Evolutionary conservation across 305 asterid genomes (phyloP), one percentile per base, ranked within the genome.

Genomic region (Rubia peregrina): DNA sequence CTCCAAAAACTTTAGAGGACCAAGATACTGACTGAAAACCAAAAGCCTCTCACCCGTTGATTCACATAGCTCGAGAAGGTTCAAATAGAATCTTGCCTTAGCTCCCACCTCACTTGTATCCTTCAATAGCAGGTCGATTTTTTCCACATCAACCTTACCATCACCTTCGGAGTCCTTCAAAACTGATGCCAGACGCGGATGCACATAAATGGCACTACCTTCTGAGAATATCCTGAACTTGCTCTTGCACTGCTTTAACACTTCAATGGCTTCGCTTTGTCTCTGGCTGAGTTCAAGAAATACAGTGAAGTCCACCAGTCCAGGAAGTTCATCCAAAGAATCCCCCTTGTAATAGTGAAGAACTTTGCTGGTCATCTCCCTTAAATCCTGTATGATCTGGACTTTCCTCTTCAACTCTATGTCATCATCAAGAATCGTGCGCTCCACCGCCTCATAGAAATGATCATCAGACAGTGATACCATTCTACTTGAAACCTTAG

Each of bases 301-400:
- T 46, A 94, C 87, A 38, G 41, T 38, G 41, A 38, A 38, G 41
- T 38, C 41, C 41, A 38, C 41, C 41, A 38, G 7, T 6, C 99
- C 99, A 1, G 99, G 99, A 55, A 94, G 90, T 76, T 94, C 99
- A 62, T 94, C 99, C 56, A 94, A 77, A 80, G 86, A 89, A 75
- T 94, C 99, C 48, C 99, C 99, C 82, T 77, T 88, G 85, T 89
- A 94, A 74, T 89, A 94, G 67, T 94, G 99, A 82, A 94, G 79
- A 69, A 94, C 95, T 60, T 79, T 87, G 40, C 75, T 86, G 0
- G 99, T 94, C 96, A 94, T 91, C 78, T 86, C 96, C 10, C 98
- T 83, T 73, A 94, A 79, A 79, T 92, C 99, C 71, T 88, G 89
- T 67, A 91, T 91, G 36, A 91, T 92, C 21, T 87, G 79, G 62